Conservation (phyloP, 441 rosid species). For the Melastoma candidum region DNA sequence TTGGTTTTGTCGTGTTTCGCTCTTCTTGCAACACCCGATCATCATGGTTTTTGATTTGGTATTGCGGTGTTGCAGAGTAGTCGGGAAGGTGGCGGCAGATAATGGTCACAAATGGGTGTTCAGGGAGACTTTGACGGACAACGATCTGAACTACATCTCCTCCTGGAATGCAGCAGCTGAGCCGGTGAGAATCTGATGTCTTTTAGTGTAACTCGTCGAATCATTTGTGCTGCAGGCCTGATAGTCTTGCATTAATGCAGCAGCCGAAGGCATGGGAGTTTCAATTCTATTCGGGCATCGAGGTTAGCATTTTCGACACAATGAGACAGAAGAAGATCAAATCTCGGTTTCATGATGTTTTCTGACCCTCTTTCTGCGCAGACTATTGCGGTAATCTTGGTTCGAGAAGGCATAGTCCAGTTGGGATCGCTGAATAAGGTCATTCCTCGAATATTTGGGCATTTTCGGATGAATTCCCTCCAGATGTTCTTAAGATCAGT, state of each 20-base stretch:
- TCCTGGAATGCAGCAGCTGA: conserved; percentile 46
- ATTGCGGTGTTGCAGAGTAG: conserved; percentile 29
- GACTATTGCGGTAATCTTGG: conserved; percentile 66
- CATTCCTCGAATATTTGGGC: background rate
- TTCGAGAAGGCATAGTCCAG: conserved; percentile 65
- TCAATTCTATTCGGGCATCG: conserved; percentile 62
- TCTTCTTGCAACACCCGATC: background rate
- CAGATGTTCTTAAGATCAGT: background rate
- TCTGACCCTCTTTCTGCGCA: conserved; percentile 18
- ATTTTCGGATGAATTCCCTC: background rate
- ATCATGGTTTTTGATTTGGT: background rate
- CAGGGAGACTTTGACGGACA: conserved; percentile 33
- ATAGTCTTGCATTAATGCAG: conserved; percentile 20
- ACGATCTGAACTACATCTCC: conserved; percentile 33
- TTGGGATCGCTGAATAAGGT: conserved; percentile 68
- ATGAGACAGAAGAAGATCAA: background rate
- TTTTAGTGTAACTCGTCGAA: background rate
- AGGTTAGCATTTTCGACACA: conserved; percentile 28
- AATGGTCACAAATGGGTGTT: conserved; percentile 64
- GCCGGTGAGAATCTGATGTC: conserved; percentile 34
- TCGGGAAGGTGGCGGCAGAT: conserved; percentile 72
- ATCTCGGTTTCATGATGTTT: background rate
- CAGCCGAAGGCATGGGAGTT: conserved; percentile 65
- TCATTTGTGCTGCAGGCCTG: background rate
- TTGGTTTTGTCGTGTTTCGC: background rate